phyloP scores from a whole-genome alignment of 1,284 basidiomycete genomes.

The Marasmius fiardii region DNA sequence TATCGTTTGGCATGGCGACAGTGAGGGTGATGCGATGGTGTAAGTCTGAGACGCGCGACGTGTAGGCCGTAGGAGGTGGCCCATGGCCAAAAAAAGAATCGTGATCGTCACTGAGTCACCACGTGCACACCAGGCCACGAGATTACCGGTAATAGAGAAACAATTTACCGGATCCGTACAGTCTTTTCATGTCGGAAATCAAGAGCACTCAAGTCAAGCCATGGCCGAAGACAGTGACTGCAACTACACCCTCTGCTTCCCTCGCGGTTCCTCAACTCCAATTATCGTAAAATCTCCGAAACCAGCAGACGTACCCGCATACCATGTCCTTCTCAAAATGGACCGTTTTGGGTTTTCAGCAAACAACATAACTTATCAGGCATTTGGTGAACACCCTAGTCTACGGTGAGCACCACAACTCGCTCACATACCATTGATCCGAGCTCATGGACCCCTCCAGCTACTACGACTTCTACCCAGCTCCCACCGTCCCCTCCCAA shows the following conservation, averaged over 20 bases:
- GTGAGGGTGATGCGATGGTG: too few species aligned
- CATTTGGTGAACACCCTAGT: slow-evolving; percentile 58
- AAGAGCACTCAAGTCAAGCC: too few species aligned
- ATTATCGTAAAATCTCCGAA: slow-evolving; percentile 27
- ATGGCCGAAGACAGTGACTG: too few species aligned
- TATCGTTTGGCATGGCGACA: too few species aligned
- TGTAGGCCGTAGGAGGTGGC: too few species aligned
- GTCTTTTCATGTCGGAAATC: too few species aligned
- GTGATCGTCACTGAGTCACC: too few species aligned
- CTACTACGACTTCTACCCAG: slow-evolving; percentile 61
- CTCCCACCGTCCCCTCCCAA: slow-evolving; percentile 32
- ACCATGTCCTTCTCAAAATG: slow-evolving; percentile 53
- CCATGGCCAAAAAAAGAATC: too few species aligned
- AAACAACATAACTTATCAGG: slow-evolving; percentile 61
- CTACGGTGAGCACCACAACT: slow-evolving; percentile 40
- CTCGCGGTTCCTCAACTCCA: slow-evolving; percentile 29
- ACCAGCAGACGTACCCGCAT: slow-evolving; percentile 30
- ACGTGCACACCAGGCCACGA: too few species aligned
- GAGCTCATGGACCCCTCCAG: slow-evolving; percentile 24
- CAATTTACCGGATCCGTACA: too few species aligned
- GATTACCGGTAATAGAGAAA: too few species aligned
- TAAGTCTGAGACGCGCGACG: too few species aligned
- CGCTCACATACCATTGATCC: not conserved
- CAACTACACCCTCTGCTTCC: slow-evolving; percentile 33
- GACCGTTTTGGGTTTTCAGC: slow-evolving; percentile 65